A percentile compares a stretch with the other conserved stretches of the same genome.
These are phyloP conservation scores for Wallacemonas sp. DNA, from an alignment of 208 protist species.

Conservation along the genomic window DNA sequence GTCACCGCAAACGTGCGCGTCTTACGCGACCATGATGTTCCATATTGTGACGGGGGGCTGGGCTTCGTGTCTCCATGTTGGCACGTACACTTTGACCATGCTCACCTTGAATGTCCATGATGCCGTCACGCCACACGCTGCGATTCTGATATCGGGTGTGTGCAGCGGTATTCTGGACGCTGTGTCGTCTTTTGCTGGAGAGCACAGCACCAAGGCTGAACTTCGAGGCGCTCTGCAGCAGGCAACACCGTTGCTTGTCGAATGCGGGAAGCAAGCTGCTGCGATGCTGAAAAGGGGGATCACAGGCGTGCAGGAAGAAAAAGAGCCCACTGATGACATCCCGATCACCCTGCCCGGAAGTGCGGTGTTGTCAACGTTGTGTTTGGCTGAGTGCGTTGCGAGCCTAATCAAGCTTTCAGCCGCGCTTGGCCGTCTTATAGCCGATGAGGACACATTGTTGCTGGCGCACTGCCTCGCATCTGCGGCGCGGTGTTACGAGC, in stretches of 20 bases:
- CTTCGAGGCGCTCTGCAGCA: not conserved
- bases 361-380: conserved; percentile 23
- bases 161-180: conserved; percentile 34
- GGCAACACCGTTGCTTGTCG: conserved; percentile 15
- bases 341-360: not conserved
- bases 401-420: conserved; percentile 39
- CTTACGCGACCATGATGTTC: conserved; percentile 77
- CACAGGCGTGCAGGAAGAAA: conserved; percentile 12
- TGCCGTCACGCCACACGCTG: conserved; percentile 14
- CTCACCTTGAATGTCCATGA: conserved; percentile 20
- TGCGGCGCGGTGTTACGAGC: conserved; percentile 15
- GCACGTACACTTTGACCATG: conserved; percentile 42
- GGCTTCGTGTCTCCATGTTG: conserved; percentile 27
- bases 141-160: conserved; percentile 35
- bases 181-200: conserved; percentile 17
- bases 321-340: not conserved
- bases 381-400: conserved; percentile 52
- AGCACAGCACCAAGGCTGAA: conserved; percentile 7
- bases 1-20: conserved; percentile 26
- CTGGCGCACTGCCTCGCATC: conserved; percentile 30
- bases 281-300: conserved; percentile 11
- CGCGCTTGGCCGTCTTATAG: conserved; percentile 37
- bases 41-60: conserved; percentile 45
- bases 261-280: conserved; percentile 17
- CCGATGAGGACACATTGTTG: conserved; percentile 15